Percentiles rank a stretch among this genome's conserved stretches.
phyloP scores from a whole-genome alignment of 306 rosid genomes.

The Cicer bijugum region DNA sequence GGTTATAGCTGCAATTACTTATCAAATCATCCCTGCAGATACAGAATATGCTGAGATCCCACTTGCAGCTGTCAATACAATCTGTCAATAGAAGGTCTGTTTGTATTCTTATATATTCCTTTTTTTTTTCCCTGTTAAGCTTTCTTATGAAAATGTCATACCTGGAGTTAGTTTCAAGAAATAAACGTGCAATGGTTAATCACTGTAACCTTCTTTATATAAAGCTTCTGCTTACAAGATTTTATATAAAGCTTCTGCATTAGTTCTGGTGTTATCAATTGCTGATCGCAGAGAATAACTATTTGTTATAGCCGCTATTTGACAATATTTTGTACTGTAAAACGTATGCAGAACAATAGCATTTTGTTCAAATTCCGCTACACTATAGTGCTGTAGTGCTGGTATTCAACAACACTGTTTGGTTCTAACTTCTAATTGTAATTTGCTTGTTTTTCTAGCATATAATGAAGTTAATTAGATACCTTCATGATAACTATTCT shows the following conservation, averaged over 20 bases:
- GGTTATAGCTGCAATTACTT: conserved; percentile 87
- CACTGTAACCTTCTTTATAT: not conserved
- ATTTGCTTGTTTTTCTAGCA: conserved; percentile 22
- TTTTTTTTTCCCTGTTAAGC: not conserved
- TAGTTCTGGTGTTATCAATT: too few relatives aligned
- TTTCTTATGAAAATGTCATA: not conserved
- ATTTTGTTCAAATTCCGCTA: too few relatives aligned
- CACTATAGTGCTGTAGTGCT: not conserved
- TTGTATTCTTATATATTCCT: not conserved
- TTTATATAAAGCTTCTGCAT: too few relatives aligned
- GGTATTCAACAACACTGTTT: not conserved
- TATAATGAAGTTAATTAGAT: conserved; percentile 23
- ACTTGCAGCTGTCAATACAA: conserved; percentile 76
- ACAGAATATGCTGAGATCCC: conserved; percentile 92
- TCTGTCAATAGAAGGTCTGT: conserved; percentile 71
- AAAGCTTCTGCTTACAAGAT: too few relatives aligned
- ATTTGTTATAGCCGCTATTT: too few relatives aligned
- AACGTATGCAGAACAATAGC: too few relatives aligned
- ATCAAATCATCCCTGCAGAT: conserved; percentile 86
- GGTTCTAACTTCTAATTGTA: not conserved
- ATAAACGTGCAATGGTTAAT: conserved; percentile 27
- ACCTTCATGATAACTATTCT: conserved; percentile 16
- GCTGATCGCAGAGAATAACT: too few relatives aligned
- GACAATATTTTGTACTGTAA: too few relatives aligned
- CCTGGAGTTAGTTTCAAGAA: conserved; percentile 28